Evolutionary conservation across 2,329 filamentous ascomycete genomes (phyloP), one percentile per base, ranked within the genome.

Genomic region (Juglanconis oblonga): DNA sequence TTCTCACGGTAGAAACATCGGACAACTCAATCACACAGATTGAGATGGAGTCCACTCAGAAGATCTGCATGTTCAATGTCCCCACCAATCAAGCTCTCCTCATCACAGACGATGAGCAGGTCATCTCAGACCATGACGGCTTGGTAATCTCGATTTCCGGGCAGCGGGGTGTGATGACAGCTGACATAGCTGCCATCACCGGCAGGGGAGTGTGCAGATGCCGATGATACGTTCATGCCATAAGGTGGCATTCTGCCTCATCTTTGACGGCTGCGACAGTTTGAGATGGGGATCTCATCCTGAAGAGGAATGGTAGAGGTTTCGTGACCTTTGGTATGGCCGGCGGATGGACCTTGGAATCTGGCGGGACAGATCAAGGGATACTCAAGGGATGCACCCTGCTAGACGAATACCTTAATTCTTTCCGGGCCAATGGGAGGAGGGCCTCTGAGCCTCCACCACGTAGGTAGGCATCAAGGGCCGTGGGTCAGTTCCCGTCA

Each of bases 191-290:
- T 17, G 17, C 17, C 17, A 17, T 17, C 32, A 17, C 35, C 38
- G 55, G 36, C 42, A 40, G 36, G 55, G 35, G 29, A 38, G 44
- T 32, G 47, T 42, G 33, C 33, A 10, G 42, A 54, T 53, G 49
- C 36, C 57, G 52, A 45, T 50, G 48, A 57, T 52, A 59, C 50
- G 32, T 65, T 64, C 64, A 67, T 66, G 66, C 65, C 64, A 55
- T 65, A 57, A 59, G 44, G 45, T 55, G 50, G 53, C 47, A 54
- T 55, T 38, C 45, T 67, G 66, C 66, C 53, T 63, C 66, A 65
- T 52, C 50, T 63, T 53, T 53, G 33, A 57, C 55, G 64, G 57
- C 65, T 68, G 67, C 62, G 64, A 69, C 67, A 54, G 61, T 61
- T 64, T 63, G 58, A 58, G 65, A 64, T 64, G 65, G 51, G 58